These are phyloP conservation scores for Diaporthe velutina DNA, from an alignment of 2,329 filamentous ascomycete genomes.

Conservation along the genomic window DNA sequence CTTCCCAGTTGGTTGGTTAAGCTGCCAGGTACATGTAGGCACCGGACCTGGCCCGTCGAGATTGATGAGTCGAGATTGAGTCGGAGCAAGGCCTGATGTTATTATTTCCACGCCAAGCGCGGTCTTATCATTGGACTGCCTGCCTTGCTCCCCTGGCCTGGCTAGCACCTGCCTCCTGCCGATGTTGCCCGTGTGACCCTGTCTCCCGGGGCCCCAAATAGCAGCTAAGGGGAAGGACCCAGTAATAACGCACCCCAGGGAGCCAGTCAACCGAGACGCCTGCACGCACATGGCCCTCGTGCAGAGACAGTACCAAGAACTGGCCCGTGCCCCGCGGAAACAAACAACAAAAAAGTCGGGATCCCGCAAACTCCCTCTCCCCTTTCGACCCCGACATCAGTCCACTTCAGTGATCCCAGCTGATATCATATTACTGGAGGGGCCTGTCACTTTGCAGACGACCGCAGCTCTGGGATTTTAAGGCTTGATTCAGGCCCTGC, in stretches of 20 bases:
- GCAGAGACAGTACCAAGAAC: constrained; percentile 5
- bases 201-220: constrained; percentile 7
- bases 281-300: constrained; percentile 18
- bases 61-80: constrained; percentile 14
- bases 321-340: constrained; percentile 33
- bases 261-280: constrained; percentile 17
- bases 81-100: constrained; percentile 5
- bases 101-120: constrained; percentile 25
- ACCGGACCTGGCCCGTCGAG: not conserved
- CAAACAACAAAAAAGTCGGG: constrained; percentile 35
- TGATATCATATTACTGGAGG: constrained; percentile 33
- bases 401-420: constrained; percentile 28
- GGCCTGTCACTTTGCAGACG: constrained; percentile 21
- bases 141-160: not conserved
- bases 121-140: constrained; percentile 16
- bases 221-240: not conserved
- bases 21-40: not conserved
- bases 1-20: constrained; percentile 3
- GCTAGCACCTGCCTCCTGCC: not conserved
- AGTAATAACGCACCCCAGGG: constrained; percentile 17
- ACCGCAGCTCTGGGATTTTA: constrained; percentile 24
- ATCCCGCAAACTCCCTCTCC: constrained; percentile 32
- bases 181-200: constrained; percentile 15
- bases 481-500: constrained; percentile 21
- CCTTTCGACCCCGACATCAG: constrained; percentile 27